Percentiles rank a stretch among this genome's conserved stretches.
These are phyloP conservation scores for Rhododendron griersonianum DNA, from an alignment of 148 eudicot genomes.

Conservation along the genomic window DNA sequence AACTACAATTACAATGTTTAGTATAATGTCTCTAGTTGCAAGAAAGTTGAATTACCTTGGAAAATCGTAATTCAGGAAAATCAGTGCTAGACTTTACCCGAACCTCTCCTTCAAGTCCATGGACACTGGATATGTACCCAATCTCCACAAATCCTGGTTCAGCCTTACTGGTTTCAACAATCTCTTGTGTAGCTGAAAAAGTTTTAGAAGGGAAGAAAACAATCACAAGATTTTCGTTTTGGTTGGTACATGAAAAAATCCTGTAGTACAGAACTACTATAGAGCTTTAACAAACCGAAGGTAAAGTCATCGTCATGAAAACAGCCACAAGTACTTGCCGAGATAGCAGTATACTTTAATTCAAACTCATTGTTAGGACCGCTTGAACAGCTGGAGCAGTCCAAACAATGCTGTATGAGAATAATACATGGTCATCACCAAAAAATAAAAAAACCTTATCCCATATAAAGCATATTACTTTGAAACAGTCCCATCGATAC, in stretches of 20 bases:
- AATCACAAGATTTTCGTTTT: not conserved
- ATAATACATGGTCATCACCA: not conserved
- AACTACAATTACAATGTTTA: conserved; percentile 1
- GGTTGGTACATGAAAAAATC: not conserved
- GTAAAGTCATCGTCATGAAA: not conserved
- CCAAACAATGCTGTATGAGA: not conserved
- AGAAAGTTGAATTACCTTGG: conserved; percentile 37
- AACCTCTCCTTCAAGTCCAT: conserved; percentile 91
- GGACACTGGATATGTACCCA: conserved; percentile 76
- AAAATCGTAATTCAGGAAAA: conserved; percentile 82
- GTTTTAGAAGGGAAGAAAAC: not conserved
- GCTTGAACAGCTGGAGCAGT: not conserved
- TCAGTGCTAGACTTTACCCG: conserved; percentile 77
- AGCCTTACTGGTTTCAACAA: conserved; percentile 38
- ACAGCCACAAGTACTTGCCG: not conserved
- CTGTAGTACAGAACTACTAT: not conserved
- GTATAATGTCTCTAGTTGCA: not conserved
- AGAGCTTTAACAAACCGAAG: not conserved
- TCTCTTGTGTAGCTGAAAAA: conserved; percentile 40
- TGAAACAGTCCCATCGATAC: not conserved
- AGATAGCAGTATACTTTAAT: not conserved
- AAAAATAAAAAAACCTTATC: not conserved
- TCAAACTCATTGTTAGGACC: not conserved
- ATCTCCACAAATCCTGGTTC: conserved; percentile 58
- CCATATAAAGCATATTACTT: not conserved